phyloP scores from a whole-genome alignment of 768 basidiomycete genomes.

The Rhodotorula diobovata region DNA sequence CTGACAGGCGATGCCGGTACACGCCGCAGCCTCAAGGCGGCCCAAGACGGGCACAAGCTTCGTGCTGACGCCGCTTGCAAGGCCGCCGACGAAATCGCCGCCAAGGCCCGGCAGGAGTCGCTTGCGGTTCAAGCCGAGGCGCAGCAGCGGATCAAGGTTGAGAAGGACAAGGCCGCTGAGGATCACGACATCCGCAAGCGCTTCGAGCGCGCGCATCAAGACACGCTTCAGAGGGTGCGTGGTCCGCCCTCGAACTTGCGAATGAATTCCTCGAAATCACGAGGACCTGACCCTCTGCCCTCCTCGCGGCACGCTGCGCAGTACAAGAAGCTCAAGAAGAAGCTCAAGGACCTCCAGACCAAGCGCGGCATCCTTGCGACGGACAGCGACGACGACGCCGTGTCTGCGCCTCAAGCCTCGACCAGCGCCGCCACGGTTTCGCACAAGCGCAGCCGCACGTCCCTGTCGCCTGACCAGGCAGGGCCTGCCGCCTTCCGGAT shows the following conservation, averaged over 20 bases:
- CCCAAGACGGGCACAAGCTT: background rate
- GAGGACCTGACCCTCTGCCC: background rate
- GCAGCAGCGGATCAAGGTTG: background rate
- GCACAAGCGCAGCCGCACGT: background rate
- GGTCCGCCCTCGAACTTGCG: too few relatives aligned
- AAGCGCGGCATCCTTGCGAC: constrained; percentile 3
- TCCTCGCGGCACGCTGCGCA: background rate
- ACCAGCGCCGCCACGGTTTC: too few relatives aligned
- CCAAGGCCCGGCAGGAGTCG: background rate
- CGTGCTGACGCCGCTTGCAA: background rate
- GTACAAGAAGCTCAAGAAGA: background rate
- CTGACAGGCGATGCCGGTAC: background rate
- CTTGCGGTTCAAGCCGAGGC: background rate
- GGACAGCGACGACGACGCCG: background rate
- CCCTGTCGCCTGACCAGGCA: background rate
- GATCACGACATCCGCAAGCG: background rate
- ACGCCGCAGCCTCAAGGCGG: background rate
- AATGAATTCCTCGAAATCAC: too few relatives aligned
- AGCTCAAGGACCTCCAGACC: background rate
- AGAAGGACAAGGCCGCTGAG: too few relatives aligned
- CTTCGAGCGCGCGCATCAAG: too few relatives aligned
- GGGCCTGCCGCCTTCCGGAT: background rate
- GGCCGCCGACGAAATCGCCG: background rate
- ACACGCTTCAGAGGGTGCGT: too few relatives aligned
- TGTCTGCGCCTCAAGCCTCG: background rate